Evolutionary conservation across 2,329 filamentous ascomycete species (phyloP).

Genomic region (Cladophialophora chaetospira): DNA sequence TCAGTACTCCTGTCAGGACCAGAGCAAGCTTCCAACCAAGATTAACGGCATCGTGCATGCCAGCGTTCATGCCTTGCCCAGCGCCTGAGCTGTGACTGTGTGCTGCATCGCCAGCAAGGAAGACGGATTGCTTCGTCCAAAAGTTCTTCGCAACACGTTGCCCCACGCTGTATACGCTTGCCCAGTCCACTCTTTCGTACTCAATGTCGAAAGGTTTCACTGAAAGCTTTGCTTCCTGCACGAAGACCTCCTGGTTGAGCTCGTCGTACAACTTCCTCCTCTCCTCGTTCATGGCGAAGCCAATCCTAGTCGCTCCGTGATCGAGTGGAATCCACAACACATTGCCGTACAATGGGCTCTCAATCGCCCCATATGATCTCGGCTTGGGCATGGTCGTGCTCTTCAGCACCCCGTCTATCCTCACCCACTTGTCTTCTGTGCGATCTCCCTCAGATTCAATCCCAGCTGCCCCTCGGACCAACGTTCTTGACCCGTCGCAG

Average conservation of each 20-base stretch:
- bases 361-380: constrained; percentile 53
- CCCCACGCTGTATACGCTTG: constrained; percentile 48
- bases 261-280: constrained; percentile 40
- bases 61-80: constrained; percentile 33
- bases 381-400: constrained; percentile 52
- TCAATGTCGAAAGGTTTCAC: constrained; percentile 45
- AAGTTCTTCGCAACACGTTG: constrained; percentile 41
- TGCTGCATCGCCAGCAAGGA: constrained; percentile 30
- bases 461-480: constrained; percentile 49
- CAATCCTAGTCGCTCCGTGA: constrained; percentile 56
- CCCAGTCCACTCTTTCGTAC: constrained; percentile 48
- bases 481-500: constrained; percentile 54
- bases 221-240: constrained; percentile 43
- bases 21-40: constrained; percentile 33
- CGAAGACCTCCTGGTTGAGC: constrained; percentile 41
- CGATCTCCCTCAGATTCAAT: constrained; percentile 55
- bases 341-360: constrained; percentile 56
- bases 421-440: constrained; percentile 56
- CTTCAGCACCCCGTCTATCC: constrained; percentile 54
- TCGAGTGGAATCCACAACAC: constrained; percentile 59
- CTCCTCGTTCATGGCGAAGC: constrained; percentile 54
- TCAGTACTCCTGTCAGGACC: constrained; percentile 30
- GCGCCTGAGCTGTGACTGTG: constrained; percentile 33
- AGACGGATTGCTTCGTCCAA: constrained; percentile 28
- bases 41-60: constrained; percentile 33